Conservation (phyloP, 73 alveolate species). For the Paramecium octaurelia region DNA sequence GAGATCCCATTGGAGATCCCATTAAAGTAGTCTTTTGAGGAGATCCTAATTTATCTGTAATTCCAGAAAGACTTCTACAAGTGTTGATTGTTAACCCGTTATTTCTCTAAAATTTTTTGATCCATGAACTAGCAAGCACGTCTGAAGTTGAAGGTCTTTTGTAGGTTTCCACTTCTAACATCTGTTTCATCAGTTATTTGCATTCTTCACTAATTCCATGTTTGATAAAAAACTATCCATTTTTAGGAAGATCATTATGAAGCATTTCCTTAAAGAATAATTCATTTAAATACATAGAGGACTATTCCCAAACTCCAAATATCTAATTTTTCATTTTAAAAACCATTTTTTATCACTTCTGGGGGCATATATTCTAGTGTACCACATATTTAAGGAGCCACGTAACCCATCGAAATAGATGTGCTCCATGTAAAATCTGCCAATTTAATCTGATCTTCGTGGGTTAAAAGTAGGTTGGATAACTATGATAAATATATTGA, state of each 20-base stretch:
- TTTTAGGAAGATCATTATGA: not conserved
- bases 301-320: slow-evolving; percentile 37
- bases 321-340: slow-evolving; percentile 8
- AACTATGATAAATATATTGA: not conserved
- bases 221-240: not conserved
- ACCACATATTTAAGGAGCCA: not conserved
- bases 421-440: slow-evolving; percentile 2
- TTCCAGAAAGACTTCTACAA: not conserved
- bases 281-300: not conserved
- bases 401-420: not conserved
- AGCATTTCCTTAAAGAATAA: not conserved
- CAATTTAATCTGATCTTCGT: not conserved
- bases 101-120: not conserved
- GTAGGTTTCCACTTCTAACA: not conserved
- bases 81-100: not conserved
- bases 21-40: not conserved
- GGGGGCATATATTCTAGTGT: slow-evolving; percentile 49
- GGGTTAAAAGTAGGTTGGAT: not conserved
- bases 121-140: not conserved
- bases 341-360: not conserved
- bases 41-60: not conserved
- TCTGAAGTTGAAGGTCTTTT: not conserved
- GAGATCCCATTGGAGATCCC: not conserved
- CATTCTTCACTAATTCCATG: not conserved
- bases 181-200: not conserved